phyloP scores from a whole-genome alignment of 176 grass and related monocot species.

The Aegilops sharonensis region DNA sequence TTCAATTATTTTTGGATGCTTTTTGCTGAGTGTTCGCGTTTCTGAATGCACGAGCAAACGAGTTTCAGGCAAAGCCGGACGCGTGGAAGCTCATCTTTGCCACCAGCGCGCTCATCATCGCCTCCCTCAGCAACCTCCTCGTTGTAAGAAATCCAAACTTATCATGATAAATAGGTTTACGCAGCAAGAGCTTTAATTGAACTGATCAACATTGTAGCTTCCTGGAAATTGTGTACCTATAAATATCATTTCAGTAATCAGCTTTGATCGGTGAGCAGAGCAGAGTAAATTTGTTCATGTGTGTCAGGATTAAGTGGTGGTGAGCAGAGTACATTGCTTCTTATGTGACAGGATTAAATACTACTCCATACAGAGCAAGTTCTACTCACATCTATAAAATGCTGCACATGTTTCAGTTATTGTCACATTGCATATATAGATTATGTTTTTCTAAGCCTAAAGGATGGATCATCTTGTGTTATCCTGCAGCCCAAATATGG shows the following conservation, averaged over 20 bases:
- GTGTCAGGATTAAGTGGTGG: not conserved
- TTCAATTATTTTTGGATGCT: no score
- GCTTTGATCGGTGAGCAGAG: not conserved
- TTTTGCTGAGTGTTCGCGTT: not conserved
- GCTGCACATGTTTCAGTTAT: slow-evolving; percentile 11
- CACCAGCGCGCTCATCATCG: slow-evolving; percentile 70
- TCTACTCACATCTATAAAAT: not conserved
- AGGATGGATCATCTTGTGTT: slow-evolving; percentile 24
- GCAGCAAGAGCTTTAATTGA: not conserved
- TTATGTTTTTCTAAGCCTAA: slow-evolving; percentile 1
- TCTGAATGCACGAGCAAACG: not conserved
- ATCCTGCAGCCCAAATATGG: slow-evolving; percentile 86
- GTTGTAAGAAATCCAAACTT: slow-evolving; percentile 62
- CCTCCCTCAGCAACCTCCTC: slow-evolving; percentile 83
- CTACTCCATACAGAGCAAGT: not conserved
- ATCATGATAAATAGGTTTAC: not conserved
- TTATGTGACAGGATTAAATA: not conserved
- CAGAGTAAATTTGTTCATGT: not conserved
- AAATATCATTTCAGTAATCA: not conserved
- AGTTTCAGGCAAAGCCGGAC: slow-evolving; percentile 76
- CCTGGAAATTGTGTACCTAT: not conserved
- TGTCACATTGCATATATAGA: slow-evolving; percentile 7
- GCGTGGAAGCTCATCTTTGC: slow-evolving; percentile 65
- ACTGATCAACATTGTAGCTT: not conserved
- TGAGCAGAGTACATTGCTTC: not conserved